These are phyloP conservation scores for Chlamydomonas urium DNA, from an alignment of 139 green algal species.

Conservation along the genomic window DNA sequence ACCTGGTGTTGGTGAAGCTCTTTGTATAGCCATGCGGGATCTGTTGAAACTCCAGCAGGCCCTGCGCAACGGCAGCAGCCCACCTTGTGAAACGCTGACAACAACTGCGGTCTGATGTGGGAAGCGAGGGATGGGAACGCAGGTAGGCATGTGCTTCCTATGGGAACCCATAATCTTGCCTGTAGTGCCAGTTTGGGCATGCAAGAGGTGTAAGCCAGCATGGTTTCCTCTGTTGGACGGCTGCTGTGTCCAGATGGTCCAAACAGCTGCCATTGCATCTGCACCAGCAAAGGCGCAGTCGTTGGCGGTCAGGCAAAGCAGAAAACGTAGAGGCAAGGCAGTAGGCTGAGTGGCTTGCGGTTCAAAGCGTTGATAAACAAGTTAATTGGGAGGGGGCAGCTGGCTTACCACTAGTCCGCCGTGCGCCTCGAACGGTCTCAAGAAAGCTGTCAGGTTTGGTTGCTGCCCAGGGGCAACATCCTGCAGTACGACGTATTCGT, in stretches of 20 bases:
- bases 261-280: constrained; percentile 13
- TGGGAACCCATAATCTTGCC: neutral
- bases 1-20: constrained; percentile 15
- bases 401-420: constrained; percentile 1
- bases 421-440: neutral
- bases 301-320: neutral
- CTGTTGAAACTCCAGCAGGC: neutral
- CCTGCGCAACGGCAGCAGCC: too few species aligned
- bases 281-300: neutral
- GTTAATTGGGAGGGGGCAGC: neutral
- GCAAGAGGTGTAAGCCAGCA: constrained; percentile 9
- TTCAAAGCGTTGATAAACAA: neutral
- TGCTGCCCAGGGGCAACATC: neutral
- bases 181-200: neutral
- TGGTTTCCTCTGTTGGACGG: neutral
- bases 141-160: neutral
- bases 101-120: neutral
- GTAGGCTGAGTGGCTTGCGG: too few species aligned
- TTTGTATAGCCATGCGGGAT: constrained; percentile 6
- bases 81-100: too few species aligned
- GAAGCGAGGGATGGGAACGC: neutral
- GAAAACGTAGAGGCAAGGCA: too few species aligned
- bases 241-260: neutral
- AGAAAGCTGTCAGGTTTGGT: neutral
- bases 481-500: constrained; percentile 15